Base-by-base conservation (phyloP, 2,329 filamentous ascomycete species). In the Epichloe typhina region DNA sequence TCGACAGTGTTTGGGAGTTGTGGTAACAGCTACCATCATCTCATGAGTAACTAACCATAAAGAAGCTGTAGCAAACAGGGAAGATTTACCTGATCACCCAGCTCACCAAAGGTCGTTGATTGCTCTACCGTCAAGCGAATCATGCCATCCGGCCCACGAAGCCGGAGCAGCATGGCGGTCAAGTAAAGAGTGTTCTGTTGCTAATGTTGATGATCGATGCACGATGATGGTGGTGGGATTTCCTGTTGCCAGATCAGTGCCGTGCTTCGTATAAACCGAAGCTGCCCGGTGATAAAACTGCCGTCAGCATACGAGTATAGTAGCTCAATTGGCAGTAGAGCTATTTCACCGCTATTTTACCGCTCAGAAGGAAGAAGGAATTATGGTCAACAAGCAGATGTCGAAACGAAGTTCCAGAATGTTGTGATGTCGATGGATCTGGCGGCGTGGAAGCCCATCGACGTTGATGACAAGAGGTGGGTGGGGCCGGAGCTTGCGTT, bases 131-230 rank as follows among this genome's bases (percentile, higher is more conserved):
- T 86, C 61, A 97, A 74, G 59, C 93, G 85, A 68, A 90, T 84
- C 75, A 93, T 93, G 72, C 93, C 93, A 72, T 96, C 89, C 56
- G 87, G 88, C 65, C 89, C 89, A 61, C 90, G 84, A 59, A 95
- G 86, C 67, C 90, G 82, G 51, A 96, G 74, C 62, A 95, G 76
- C 82, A 95, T 95, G 56, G 64, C 70, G 33, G 35, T 9, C 35
- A 21, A 17, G 17, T 4, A 19, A 13, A 37, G 64, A 63, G 44
- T 52, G 51, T 47, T 15, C 9, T 40, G 23, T 15, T 40, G 35
- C 21, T 35, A 37, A 40, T 42, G 37, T 37, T 17, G 35, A 44
- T 8, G 3, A 31, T 19, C 5, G 21, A 19, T 36, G n/a, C 38
- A 26, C 13, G 19, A 38, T 31, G 39, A 19, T 26, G 41, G 50